Evolutionary conservation across 805 yeast genomes (phyloP).

Genomic region (Monosporozyma solicola): DNA sequence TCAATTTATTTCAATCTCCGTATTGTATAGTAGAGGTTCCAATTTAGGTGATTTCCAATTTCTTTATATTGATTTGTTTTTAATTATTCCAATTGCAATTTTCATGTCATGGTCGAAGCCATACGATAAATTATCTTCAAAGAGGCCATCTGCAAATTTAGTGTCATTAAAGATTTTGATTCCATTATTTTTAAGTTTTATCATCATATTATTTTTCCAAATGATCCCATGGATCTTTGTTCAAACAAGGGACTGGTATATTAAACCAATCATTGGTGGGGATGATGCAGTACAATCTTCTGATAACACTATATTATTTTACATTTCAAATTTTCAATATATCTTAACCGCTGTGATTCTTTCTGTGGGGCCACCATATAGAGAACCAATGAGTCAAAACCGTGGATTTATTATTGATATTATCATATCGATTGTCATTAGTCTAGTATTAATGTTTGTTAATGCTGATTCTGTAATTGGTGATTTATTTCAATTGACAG

Average conservation of each 20-base stretch:
- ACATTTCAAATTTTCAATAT: slow-evolving; percentile 80
- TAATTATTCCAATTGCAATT: slow-evolving; percentile 89
- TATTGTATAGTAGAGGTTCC: slow-evolving; percentile 79
- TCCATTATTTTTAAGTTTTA: slow-evolving; percentile 76
- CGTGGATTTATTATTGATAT: slow-evolving; percentile 63
- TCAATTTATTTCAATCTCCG: slow-evolving; percentile 81
- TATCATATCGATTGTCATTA: slow-evolving; percentile 38
- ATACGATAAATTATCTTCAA: slow-evolving; percentile 43
- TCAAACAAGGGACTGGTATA: slow-evolving; percentile 62
- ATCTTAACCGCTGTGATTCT: slow-evolving; percentile 74
- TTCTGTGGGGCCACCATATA: slow-evolving; percentile 88
- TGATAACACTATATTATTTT: slow-evolving; percentile 82
- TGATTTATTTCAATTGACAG: slow-evolving; percentile 65
- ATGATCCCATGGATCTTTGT: slow-evolving; percentile 54
- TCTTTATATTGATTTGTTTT: slow-evolving; percentile 80
- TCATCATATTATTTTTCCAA: slow-evolving; percentile 56
- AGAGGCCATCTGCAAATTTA: slow-evolving; percentile 89
- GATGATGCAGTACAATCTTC: slow-evolving; percentile 75
- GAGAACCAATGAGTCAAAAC: slow-evolving; percentile 64
- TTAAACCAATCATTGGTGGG: slow-evolving; percentile 71
- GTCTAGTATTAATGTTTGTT: slow-evolving; percentile 47
- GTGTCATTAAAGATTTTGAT: slow-evolving; percentile 81
- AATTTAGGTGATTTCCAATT: slow-evolving; percentile 96
- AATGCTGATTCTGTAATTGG: slow-evolving; percentile 50
- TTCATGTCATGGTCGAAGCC: slow-evolving; percentile 98